A percentile compares a stretch with the other conserved stretches of the same genome.
Conservation (phyloP, 2,329 filamentous ascomycete species). For the Aspergillus hiratsukae region DNA sequence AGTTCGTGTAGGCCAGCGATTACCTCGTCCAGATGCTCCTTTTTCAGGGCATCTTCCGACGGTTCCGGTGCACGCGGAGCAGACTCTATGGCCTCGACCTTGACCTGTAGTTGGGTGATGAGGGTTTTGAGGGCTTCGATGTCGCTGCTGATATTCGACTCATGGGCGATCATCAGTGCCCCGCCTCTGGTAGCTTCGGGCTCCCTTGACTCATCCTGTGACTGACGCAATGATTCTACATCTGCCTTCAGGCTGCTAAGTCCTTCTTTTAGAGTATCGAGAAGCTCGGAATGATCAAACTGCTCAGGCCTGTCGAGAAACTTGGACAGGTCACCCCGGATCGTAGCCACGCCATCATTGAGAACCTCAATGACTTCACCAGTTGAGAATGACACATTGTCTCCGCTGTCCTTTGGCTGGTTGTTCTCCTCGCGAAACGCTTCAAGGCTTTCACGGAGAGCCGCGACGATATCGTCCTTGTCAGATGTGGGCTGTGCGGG, state of each 20-base stretch:
- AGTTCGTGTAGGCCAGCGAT: conserved; percentile 47
- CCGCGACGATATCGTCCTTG: conserved; percentile 62
- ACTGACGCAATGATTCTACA: conserved; percentile 70
- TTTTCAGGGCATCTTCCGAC: conserved; percentile 42
- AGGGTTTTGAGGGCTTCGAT: conserved; percentile 82
- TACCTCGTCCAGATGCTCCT: conserved; percentile 44
- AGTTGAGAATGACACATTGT: conserved; percentile 51
- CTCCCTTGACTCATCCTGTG: conserved; percentile 46
- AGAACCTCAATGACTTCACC: conserved; percentile 58
- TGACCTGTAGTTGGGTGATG: conserved; percentile 75
- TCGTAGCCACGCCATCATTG: conserved; percentile 66
- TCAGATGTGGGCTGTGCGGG: conserved; percentile 42
- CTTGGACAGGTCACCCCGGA: conserved; percentile 70
- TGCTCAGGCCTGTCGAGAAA: conserved; percentile 75
- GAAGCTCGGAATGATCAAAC: conserved; percentile 81
- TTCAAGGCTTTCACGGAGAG: conserved; percentile 41
- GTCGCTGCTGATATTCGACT: conserved; percentile 57
- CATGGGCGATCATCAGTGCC: conserved; percentile 55
- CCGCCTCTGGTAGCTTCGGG: conserved; percentile 48
- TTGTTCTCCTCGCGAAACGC: conserved; percentile 48
- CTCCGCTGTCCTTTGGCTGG: conserved; percentile 51
- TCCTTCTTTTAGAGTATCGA: conserved; percentile 81
- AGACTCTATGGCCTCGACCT: conserved; percentile 71
- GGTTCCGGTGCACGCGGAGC: conserved; percentile 37
- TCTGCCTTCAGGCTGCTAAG: conserved; percentile 71